These are phyloP conservation scores for Penicillium concentricum DNA, from an alignment of 2,329 filamentous ascomycete species.

Conservation along the genomic window DNA sequence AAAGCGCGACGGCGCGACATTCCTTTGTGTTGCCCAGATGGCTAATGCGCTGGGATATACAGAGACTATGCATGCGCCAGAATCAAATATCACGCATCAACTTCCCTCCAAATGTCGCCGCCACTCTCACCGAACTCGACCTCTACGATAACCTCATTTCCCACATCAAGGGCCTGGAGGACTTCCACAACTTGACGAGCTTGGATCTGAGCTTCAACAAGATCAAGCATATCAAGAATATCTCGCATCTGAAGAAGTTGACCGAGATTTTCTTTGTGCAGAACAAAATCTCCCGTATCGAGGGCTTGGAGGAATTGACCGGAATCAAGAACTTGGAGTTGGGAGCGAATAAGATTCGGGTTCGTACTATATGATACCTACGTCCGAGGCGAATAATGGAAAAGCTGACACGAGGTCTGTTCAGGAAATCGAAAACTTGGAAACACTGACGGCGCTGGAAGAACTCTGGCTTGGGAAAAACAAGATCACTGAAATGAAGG, in stretches of 20 bases:
- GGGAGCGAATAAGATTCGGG: slow-evolving; percentile 83
- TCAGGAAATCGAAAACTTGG: slow-evolving; percentile 77
- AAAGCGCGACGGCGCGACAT: neutral
- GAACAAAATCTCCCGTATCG: slow-evolving; percentile 88
- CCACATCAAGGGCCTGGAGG: slow-evolving; percentile 80
- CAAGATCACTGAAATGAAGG: slow-evolving; percentile 82
- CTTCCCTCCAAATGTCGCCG: slow-evolving; percentile 64
- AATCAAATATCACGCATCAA: slow-evolving; percentile 82
- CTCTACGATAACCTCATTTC: slow-evolving; percentile 95
- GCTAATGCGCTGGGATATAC: slow-evolving; percentile 1
- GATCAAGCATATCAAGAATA: slow-evolving; percentile 94
- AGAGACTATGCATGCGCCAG: slow-evolving; percentile 84
- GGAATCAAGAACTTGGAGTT: slow-evolving; percentile 82
- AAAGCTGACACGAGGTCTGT: slow-evolving; percentile 6
- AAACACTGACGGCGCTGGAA: slow-evolving; percentile 72
- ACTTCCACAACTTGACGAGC: slow-evolving; percentile 69
- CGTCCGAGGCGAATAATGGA: neutral
- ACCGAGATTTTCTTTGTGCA: slow-evolving; percentile 89
- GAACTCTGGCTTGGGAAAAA: slow-evolving; percentile 96
- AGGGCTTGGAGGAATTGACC: slow-evolving; percentile 72
- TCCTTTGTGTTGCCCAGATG: neutral
- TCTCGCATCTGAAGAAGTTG: slow-evolving; percentile 73
- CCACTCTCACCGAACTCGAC: slow-evolving; percentile 77
- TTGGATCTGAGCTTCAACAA: slow-evolving; percentile 98
- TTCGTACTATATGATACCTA: slow-evolving; percentile 26